Conservation (phyloP, 495 filamentous ascomycete species). For the Podospora conica region DNA sequence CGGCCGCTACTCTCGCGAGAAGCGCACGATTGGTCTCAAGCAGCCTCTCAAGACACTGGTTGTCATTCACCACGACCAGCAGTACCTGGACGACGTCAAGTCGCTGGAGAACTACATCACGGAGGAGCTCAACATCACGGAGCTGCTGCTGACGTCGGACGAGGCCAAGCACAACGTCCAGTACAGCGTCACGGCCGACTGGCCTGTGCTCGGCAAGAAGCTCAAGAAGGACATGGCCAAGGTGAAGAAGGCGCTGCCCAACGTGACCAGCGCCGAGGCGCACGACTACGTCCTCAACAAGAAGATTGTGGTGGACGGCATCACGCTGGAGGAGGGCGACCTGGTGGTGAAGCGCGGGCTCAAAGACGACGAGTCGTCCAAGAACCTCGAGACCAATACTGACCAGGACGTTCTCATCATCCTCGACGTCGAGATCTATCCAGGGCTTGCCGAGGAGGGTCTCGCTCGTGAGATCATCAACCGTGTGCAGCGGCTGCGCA, state of each 20-base stretch:
- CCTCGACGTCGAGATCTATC: conserved; percentile 36
- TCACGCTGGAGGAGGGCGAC: conserved; percentile 72
- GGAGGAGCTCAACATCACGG: conserved; percentile 84
- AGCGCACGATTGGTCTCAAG: conserved; percentile 77
- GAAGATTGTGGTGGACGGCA: conserved; percentile 75
- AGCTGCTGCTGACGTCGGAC: conserved; percentile 78
- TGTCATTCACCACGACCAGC: conserved; percentile 77
- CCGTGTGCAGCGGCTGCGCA: conserved; percentile 41
- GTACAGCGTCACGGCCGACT: conserved; percentile 83
- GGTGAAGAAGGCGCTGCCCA: conserved; percentile 85
- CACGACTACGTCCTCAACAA: conserved; percentile 62
- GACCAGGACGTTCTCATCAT: conserved; percentile 51
- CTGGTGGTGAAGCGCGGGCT: conserved; percentile 77
- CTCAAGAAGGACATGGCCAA: conserved; percentile 85
- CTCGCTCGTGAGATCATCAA: conserved; percentile 43
- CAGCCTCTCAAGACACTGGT: conserved; percentile 84
- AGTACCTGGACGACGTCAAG: conserved; percentile 81
- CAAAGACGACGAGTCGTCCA: conserved; percentile 58
- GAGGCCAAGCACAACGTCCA: conserved; percentile 88
- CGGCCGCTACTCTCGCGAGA: conserved; percentile 76
- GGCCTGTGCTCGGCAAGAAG: conserved; percentile 93
- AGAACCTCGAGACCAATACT: conserved; percentile 74
- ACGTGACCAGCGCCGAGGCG: conserved; percentile 70
- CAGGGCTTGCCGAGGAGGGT: conserved; percentile 38
- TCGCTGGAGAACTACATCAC: conserved; percentile 79